Conservation (phyloP, 2,329 filamentous ascomycete species). For the Venturia nashicola region DNA sequence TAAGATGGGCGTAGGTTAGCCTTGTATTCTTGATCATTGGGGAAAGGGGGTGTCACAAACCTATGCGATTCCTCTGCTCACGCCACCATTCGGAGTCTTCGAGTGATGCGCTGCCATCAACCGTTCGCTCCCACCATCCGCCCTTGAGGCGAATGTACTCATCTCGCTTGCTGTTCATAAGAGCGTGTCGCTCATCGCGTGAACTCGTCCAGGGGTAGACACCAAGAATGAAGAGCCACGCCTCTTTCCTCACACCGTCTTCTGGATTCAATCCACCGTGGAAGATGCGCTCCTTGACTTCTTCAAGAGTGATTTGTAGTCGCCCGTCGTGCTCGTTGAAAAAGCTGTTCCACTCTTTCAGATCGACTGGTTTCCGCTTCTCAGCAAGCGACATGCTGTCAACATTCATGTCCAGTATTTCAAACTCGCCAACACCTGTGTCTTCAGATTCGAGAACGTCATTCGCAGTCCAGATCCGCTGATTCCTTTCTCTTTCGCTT, state of each 20-base stretch:
- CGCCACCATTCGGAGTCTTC: constrained; percentile 93
- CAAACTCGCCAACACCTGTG: constrained; percentile 90
- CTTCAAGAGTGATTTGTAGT: constrained; percentile 69
- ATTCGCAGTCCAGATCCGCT: constrained; percentile 83
- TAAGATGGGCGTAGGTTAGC: constrained; percentile 40
- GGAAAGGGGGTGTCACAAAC: constrained; percentile 40
- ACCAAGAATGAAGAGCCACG: constrained; percentile 87
- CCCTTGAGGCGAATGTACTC: constrained; percentile 91
- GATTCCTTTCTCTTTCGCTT: constrained; percentile 73
- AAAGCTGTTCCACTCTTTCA: constrained; percentile 83
- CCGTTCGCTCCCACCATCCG: constrained; percentile 88
- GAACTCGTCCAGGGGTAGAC: constrained; percentile 92
- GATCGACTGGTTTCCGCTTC: constrained; percentile 60
- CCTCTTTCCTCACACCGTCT: constrained; percentile 88
- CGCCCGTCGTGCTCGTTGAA: constrained; percentile 68
- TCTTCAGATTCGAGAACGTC: constrained; percentile 92
- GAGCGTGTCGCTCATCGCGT: constrained; percentile 67
- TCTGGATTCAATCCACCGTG: constrained; percentile 83
- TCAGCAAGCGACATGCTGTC: constrained; percentile 64
- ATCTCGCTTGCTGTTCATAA: constrained; percentile 75
- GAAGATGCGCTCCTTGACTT: constrained; percentile 95
- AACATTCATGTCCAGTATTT: constrained; percentile 72
- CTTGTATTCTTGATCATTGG: constrained; percentile 10
- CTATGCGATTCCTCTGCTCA: constrained; percentile 85
- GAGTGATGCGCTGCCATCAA: constrained; percentile 66